phyloP scores from a whole-genome alignment of 2,329 filamentous ascomycete genomes.

The Plectosphaerella sp. region DNA sequence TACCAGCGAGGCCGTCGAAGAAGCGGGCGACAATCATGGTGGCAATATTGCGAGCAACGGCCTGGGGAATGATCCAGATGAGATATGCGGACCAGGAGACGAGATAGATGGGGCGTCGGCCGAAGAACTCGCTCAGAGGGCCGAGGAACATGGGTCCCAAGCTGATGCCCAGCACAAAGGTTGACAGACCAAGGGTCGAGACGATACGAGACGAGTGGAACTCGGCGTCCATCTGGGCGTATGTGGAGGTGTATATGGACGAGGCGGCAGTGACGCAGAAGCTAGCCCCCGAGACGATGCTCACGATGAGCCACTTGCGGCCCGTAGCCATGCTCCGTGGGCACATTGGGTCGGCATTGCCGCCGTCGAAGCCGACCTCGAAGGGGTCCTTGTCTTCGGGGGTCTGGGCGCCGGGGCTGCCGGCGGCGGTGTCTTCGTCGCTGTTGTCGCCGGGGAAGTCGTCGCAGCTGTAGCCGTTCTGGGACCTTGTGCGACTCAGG shows the following conservation, averaged over 20 bases:
- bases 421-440: background rate
- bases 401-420: conserved; percentile 1
- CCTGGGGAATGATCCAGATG: conserved; percentile 77
- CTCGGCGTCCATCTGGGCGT: conserved; percentile 69
- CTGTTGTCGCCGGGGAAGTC: conserved; percentile 16
- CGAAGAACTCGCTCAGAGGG: conserved; percentile 73
- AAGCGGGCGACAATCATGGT: conserved; percentile 78
- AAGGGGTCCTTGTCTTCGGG: conserved; percentile 43
- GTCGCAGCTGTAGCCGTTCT: conserved; percentile 40
- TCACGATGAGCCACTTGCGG: conserved; percentile 77
- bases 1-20: conserved; percentile 68
- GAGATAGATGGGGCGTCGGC: conserved; percentile 76
- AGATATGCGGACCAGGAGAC: conserved; percentile 69
- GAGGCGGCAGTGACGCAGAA: conserved; percentile 82
- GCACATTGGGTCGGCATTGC: conserved; percentile 66
- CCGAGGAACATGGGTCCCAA: conserved; percentile 59
- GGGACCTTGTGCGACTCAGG: conserved; percentile 28
- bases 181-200: conserved; percentile 74
- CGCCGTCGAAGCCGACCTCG: conserved; percentile 71
- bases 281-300: conserved; percentile 69
- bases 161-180: conserved; percentile 74
- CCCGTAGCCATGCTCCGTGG: conserved; percentile 62
- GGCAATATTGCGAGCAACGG: conserved; percentile 74
- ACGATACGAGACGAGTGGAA: conserved; percentile 68
- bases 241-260: conserved; percentile 86